Evolutionary conservation across 2,329 filamentous ascomycete species (phyloP), one percentile per base, ranked within the genome.

Genomic region (Sarocladiaceae sp.): DNA sequence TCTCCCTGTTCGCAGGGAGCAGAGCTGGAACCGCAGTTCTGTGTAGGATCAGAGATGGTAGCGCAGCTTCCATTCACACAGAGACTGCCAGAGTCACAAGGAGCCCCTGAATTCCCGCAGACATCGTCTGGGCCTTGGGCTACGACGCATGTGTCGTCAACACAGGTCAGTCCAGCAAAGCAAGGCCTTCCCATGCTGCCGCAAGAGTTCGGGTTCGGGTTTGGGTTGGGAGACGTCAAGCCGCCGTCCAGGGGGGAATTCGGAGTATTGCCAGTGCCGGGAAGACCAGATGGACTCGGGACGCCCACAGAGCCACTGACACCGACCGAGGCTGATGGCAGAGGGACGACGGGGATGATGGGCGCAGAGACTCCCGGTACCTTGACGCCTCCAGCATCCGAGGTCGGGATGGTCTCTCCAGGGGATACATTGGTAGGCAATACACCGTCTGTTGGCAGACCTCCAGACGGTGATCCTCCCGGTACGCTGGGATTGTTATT

Each of bases 1-100:
- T 43, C 27, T 4, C 40, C 40, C 15, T 21, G 26, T 16, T 9
- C 9, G n/a, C 40, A 43, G 3, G 40, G 29, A 3, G 40, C 32
- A 18, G 26, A 32, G 16, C 16, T 23, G 12, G 26, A 20, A 18
- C 40, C 40, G 27, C 40, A 43, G 40, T 33, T 43, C 40, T 43
- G 15, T 5, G 29, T 33, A 4, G 40, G 40, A 33, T 43, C 24
- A 23, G 26, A 20, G 6, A 43, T 11, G 4, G 24, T 29, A 5
- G 27, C 11, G 15, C 40, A 43, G 5, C 19, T 10, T 5, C 40
- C 40, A n/a, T 32, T 16, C 3, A 16, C 11, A 19, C 40, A 43
- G 3, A 43, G 40, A 21, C 40, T 43, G 6, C 40, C 40, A 10
- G 16, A 33, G 13, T 26, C 26, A 43, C 40, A 43, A 9, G 40